Base-by-base conservation (phyloP, 257 asterid genomes). In the Solanum etuberosum region DNA sequence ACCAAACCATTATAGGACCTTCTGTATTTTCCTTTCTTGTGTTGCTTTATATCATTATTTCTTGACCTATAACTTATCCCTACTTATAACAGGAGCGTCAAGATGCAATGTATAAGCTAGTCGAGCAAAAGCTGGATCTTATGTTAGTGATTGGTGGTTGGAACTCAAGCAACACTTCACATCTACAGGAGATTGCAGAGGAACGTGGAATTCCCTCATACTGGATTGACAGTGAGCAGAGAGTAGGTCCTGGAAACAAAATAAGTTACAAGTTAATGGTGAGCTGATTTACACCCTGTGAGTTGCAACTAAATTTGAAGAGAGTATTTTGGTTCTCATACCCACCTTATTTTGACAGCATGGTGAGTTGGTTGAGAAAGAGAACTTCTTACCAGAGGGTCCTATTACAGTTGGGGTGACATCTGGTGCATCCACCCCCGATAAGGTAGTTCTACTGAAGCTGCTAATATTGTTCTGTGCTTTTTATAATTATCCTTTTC, bases 91-190 rank as follows among this genome's bases (percentile, higher is more conserved):
- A 97, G 99, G 99, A 96, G 91, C 91, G 99, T 15, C 99, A 97
- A 94, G 99, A 97, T 94, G 99, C 99, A 38, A 97, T 97, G 99
- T 97, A 95, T 88, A 95, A 97, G 90, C 92, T 97, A 92, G 98
- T 97, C 9, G 98, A 96, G 3, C 87, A 96, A 83, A 77, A 94
- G 85, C 13, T 94, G 18, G 99, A 97, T 92, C 98, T 97, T 40
- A 96, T 97, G 87, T 93, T 97, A 87, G 99, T 97, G 34, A 90
- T 97, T 87, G 99, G 99, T 20, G 99, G 99, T 31, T 97, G 98
- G 99, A 96, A 97, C 98, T 96, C 99, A 23, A 97, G 99, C 91
- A 97, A 97, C 97, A 96, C 99, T 74, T 96, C 99, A 7, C 99
- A 96, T 88, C 93, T 97, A 71, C 99, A 95, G 91, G 99, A 97